Percentiles rank a stretch among this genome's conserved stretches.
These are phyloP conservation scores for Phytophthora idaei DNA, from an alignment of 352 stramenopile species.

Conservation along the genomic window DNA sequence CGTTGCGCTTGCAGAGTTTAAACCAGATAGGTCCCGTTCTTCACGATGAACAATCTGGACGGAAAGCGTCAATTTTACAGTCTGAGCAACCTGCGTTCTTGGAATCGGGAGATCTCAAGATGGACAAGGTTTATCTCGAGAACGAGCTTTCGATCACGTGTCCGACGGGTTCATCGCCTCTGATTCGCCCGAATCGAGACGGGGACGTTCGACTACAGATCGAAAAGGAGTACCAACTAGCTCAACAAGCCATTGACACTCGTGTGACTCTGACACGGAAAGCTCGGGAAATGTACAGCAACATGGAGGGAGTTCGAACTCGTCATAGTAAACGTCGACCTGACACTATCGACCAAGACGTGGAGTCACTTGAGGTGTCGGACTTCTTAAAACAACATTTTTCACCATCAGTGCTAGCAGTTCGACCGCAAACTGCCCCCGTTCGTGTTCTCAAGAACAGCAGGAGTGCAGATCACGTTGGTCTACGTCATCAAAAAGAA, in stretches of 20 bases:
- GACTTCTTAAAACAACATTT: constrained; percentile 63
- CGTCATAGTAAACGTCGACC: constrained; percentile 11
- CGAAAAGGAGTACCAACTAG: constrained; percentile 36
- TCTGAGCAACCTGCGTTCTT: constrained; percentile 37
- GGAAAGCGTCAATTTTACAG: constrained; percentile 22
- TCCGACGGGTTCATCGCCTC: constrained; percentile 22
- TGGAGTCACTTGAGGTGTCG: constrained; percentile 40
- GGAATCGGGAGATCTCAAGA: constrained; percentile 51
- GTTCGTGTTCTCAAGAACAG: constrained; percentile 11
- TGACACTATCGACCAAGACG: constrained; percentile 10
- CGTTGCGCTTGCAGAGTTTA: constrained; percentile 54
- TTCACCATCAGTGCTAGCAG: constrained; percentile 29
- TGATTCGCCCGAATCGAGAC: constrained; percentile 23
- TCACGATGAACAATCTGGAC: constrained; percentile 42
- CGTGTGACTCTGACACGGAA: constrained; percentile 54
- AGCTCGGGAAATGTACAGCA: constrained; percentile 60
- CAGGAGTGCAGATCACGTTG: constrained; percentile 11
- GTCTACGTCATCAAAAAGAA: constrained; percentile 5
- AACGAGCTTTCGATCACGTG: constrained; percentile 57
- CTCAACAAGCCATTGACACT: constrained; percentile 46
- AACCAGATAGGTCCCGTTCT: constrained; percentile 46
- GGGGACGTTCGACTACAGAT: constrained; percentile 51
- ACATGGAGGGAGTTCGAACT: constrained; percentile 37
- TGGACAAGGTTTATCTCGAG: constrained; percentile 68
- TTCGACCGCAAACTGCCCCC: constrained; percentile 58